Percentiles rank a stretch among this genome's conserved stretches.
Conservation (phyloP, 2,329 filamentous ascomycete genomes). For the Penicillium sp. region DNA sequence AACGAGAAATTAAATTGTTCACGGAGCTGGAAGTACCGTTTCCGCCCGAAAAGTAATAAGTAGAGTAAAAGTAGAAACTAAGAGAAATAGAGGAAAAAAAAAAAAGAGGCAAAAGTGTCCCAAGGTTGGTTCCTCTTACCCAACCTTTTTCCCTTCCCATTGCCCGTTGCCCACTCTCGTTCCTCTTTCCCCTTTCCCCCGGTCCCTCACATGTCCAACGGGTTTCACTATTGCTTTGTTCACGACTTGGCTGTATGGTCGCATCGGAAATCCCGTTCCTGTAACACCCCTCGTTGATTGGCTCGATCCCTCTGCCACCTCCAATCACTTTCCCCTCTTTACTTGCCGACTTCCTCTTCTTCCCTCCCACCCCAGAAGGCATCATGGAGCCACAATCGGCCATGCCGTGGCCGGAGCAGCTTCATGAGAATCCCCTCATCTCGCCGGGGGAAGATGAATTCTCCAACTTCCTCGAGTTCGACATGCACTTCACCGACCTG, state of each 20-base stretch:
- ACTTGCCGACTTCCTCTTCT: neutral
- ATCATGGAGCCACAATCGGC: slow-evolving; percentile 42
- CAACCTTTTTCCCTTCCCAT: too few species aligned
- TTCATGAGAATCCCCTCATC: slow-evolving; percentile 42
- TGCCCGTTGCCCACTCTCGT: neutral
- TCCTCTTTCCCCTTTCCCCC: neutral
- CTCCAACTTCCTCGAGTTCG: slow-evolving; percentile 51
- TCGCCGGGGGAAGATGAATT: slow-evolving; percentile 47
- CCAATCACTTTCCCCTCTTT: slow-evolving; percentile 3
- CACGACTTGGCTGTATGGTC: neutral
- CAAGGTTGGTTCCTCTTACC: too few species aligned
- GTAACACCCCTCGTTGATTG: neutral
- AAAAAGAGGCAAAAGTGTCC: neutral
- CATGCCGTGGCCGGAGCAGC: slow-evolving; percentile 42
- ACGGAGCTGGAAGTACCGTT: slow-evolving; percentile 5
- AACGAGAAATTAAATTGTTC: neutral
- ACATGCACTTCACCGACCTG: slow-evolving; percentile 47
- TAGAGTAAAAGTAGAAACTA: neutral
- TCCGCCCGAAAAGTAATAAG: slow-evolving; percentile 11
- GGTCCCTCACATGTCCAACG: neutral
- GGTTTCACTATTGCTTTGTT: neutral
- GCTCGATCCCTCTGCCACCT: neutral
- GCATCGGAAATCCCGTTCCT: neutral
- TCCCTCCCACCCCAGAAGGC: neutral
- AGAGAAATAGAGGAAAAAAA: neutral